phyloP scores from a whole-genome alignment of 441 rosid genomes.

The Populus hybrid region DNA sequence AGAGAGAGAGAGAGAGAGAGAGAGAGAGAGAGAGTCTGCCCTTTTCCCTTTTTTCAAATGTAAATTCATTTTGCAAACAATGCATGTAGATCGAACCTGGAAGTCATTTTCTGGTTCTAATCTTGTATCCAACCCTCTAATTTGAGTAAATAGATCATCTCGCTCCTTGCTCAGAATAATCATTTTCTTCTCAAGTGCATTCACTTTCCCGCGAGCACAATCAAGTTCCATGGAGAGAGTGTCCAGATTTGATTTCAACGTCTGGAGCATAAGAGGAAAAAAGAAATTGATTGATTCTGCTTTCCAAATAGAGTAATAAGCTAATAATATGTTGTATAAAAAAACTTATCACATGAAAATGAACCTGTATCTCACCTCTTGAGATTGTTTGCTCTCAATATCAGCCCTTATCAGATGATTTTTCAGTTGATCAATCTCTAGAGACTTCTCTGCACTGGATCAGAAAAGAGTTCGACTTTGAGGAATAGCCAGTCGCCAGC shows the following conservation, averaged over 20 bases:
- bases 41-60: not conserved
- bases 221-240: slow-evolving; percentile 38
- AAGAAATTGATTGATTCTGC: slow-evolving; percentile 4
- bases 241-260: slow-evolving; percentile 35
- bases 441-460: slow-evolving; percentile 51
- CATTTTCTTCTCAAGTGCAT: slow-evolving; percentile 37
- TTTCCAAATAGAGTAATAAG: slow-evolving; percentile 5
- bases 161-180: slow-evolving; percentile 38
- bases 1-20: not conserved
- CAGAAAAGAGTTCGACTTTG: slow-evolving; percentile 1
- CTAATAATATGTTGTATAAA: not conserved
- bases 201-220: slow-evolving; percentile 28
- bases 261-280: slow-evolving; percentile 23
- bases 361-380: slow-evolving; percentile 38
- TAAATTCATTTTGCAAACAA: not conserved
- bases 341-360: slow-evolving; percentile 16
- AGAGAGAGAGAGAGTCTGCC: no score
- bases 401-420: slow-evolving; percentile 36
- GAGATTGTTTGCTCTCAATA: slow-evolving; percentile 35
- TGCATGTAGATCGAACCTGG: slow-evolving; percentile 31
- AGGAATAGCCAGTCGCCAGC: not conserved
- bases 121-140: slow-evolving; percentile 26
- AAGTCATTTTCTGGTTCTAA: slow-evolving; percentile 23
- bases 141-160: slow-evolving; percentile 35
- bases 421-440: slow-evolving; percentile 53